phyloP scores from a whole-genome alignment of 352 stramenopile species.

The Saprolegnia parasitica region DNA sequence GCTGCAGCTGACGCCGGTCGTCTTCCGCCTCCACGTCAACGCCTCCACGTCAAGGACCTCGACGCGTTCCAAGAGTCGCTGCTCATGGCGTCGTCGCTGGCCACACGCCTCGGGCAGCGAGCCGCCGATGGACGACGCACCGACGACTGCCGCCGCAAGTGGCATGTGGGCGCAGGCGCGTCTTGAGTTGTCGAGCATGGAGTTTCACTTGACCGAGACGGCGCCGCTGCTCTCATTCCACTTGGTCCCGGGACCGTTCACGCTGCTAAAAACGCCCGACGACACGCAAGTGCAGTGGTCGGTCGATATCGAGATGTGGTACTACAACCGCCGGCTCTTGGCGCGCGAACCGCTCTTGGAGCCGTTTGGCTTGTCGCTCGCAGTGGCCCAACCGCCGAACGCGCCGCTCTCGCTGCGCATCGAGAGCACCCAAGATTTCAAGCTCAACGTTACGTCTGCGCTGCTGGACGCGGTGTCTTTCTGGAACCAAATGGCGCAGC shows the following conservation, averaged over 20 bases:
- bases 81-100: not conserved
- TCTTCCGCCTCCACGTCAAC: conserved; percentile 15
- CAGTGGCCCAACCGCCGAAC: conserved; percentile 36
- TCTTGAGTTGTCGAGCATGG: conserved; percentile 7
- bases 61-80: conserved; percentile 1
- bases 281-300: conserved; percentile 25
- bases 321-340: conserved; percentile 80
- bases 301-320: conserved; percentile 65
- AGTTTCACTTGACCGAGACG: conserved; percentile 10
- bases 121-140: not conserved
- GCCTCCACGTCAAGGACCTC: conserved; percentile 15
- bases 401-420: conserved; percentile 13
- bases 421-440: conserved; percentile 22
- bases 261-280: not conserved
- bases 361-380: conserved; percentile 57
- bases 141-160: not conserved
- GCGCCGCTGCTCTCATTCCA: conserved; percentile 12
- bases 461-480: conserved; percentile 38
- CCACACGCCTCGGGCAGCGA: not conserved
- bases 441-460: conserved; percentile 73
- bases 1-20: not conserved
- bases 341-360: conserved; percentile 77
- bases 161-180: conserved; percentile 8
- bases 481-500: conserved; percentile 7
- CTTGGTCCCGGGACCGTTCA: conserved; percentile 17